phyloP scores from a whole-genome alignment of 2,329 filamentous ascomycete genomes.

The Phyllosticta citriasiana region DNA sequence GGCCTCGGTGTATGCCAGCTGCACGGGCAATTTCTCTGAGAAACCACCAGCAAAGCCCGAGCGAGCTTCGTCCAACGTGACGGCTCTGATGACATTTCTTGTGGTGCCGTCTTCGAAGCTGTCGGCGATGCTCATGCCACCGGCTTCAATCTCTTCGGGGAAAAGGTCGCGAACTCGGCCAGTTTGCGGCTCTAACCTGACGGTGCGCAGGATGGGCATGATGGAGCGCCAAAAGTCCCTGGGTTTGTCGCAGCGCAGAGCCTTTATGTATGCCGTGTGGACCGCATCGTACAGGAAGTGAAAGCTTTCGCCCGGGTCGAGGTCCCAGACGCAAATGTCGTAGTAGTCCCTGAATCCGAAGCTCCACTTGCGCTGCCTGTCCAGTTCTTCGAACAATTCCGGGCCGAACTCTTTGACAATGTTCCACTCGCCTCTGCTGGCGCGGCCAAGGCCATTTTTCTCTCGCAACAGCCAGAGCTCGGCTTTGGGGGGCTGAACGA shows the following conservation, averaged over 20 bases:
- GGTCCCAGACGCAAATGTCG: slow-evolving; percentile 35
- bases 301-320: slow-evolving; percentile 24
- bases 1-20: slow-evolving; percentile 27
- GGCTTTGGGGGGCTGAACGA: slow-evolving; percentile 28
- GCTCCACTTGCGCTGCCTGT: slow-evolving; percentile 25
- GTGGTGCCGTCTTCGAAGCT: background rate
- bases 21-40: slow-evolving; percentile 17
- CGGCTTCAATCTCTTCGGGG: slow-evolving; percentile 20
- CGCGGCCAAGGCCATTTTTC: slow-evolving; percentile 31
- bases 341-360: slow-evolving; percentile 36
- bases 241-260: slow-evolving; percentile 21
- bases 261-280: slow-evolving; percentile 28
- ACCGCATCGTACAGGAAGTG: slow-evolving; percentile 22
- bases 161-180: slow-evolving; percentile 27
- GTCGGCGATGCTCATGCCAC: slow-evolving; percentile 21
- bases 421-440: slow-evolving; percentile 29
- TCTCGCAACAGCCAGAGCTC: slow-evolving; percentile 31
- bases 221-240: slow-evolving; percentile 25
- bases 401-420: slow-evolving; percentile 25
- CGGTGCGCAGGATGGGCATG: slow-evolving; percentile 27
- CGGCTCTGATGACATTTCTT: slow-evolving; percentile 18
- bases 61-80: background rate
- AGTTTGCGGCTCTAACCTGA: slow-evolving; percentile 26
- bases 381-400: slow-evolving; percentile 32
- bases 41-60: slow-evolving; percentile 9